A percentile compares a stretch with the other conserved stretches of the same genome.
Evolutionary conservation across 805 yeast genomes (phyloP).

Genomic region (Sungouiella blattae): DNA sequence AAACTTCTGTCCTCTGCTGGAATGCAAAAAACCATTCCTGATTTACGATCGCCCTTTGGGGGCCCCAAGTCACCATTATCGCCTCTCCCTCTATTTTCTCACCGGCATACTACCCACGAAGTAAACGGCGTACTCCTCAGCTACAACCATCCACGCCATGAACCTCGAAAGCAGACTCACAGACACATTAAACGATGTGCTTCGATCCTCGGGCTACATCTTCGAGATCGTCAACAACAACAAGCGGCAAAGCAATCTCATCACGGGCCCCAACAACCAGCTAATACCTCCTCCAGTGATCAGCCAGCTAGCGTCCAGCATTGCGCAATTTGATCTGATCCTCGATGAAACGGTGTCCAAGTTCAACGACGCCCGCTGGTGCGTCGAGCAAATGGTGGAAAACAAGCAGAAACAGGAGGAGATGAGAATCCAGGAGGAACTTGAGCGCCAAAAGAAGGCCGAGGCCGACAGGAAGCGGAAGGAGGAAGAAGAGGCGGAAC

Average conservation of each 20-base stretch:
- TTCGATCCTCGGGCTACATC: conserved; percentile 41
- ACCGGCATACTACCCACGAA: too few relatives aligned
- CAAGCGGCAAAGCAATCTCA: conserved; percentile 37
- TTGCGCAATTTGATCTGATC: conserved; percentile 38
- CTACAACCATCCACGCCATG: too few relatives aligned
- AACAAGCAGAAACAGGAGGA: conserved; percentile 41
- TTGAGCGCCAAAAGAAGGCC: conserved; percentile 29
- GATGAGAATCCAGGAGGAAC: conserved; percentile 32
- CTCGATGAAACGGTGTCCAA: conserved; percentile 41
- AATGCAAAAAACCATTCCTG: too few relatives aligned
- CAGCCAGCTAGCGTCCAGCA: conserved; percentile 30
- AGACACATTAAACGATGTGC: conserved; percentile 37
- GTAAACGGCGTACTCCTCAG: too few relatives aligned
- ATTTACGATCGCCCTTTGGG: too few relatives aligned
- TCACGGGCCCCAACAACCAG: conserved; percentile 41
- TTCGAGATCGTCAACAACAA: conserved; percentile 41
- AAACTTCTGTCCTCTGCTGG: too few relatives aligned
- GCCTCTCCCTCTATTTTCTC: too few relatives aligned
- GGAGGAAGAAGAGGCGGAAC: conserved; percentile 17
- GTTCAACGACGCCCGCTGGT: conserved; percentile 43
- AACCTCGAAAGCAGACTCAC: conserved; percentile 39
- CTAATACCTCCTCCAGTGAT: conserved; percentile 36
- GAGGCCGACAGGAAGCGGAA: conserved; percentile 23
- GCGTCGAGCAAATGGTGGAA: conserved; percentile 40
- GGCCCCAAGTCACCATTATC: too few relatives aligned